Evolutionary conservation across 1,284 basidiomycete genomes (phyloP).

Genomic region (Coniophora puteana): DNA sequence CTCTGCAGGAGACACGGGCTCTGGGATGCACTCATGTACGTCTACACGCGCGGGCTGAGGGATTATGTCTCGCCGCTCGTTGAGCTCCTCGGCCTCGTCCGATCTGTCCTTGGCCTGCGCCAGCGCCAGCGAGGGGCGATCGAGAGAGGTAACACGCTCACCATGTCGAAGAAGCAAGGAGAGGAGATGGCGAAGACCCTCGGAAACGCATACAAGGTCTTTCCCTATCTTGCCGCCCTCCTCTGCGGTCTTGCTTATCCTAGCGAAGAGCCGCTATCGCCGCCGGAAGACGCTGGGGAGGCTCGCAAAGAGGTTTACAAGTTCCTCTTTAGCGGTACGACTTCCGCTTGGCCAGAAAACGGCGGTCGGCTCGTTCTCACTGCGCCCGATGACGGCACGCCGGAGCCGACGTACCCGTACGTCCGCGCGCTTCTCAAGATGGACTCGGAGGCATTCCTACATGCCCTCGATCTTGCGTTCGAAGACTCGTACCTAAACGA

Average conservation of each 20-base stretch:
- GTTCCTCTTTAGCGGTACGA: slow-evolving; percentile 84
- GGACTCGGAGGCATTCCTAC: slow-evolving; percentile 93
- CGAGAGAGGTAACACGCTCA: slow-evolving; percentile 4
- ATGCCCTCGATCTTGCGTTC: slow-evolving; percentile 91
- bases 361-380: slow-evolving; percentile 74
- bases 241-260: slow-evolving; percentile 90
- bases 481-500: slow-evolving; percentile 92
- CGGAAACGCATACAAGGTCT: slow-evolving; percentile 88
- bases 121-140: too few relatives aligned
- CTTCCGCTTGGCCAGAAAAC: slow-evolving; percentile 77
- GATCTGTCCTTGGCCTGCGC: slow-evolving; percentile 49
- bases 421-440: slow-evolving; percentile 81
- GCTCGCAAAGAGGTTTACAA: slow-evolving; percentile 75
- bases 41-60: slow-evolving; percentile 84
- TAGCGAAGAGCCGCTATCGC: slow-evolving; percentile 66
- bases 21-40: slow-evolving; percentile 93
- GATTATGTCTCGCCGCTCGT: slow-evolving; percentile 92
- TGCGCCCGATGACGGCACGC: slow-evolving; percentile 63
- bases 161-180: slow-evolving; percentile 10
- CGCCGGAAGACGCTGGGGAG: slow-evolving; percentile 52
- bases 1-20: slow-evolving; percentile 82
- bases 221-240: slow-evolving; percentile 84
- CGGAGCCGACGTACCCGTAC: slow-evolving; percentile 87
- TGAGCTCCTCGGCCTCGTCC: slow-evolving; percentile 77
- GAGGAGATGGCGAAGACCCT: slow-evolving; percentile 32